Conservation (phyloP, 1,284 basidiomycete genomes). For the Veloboletus limbatus region DNA sequence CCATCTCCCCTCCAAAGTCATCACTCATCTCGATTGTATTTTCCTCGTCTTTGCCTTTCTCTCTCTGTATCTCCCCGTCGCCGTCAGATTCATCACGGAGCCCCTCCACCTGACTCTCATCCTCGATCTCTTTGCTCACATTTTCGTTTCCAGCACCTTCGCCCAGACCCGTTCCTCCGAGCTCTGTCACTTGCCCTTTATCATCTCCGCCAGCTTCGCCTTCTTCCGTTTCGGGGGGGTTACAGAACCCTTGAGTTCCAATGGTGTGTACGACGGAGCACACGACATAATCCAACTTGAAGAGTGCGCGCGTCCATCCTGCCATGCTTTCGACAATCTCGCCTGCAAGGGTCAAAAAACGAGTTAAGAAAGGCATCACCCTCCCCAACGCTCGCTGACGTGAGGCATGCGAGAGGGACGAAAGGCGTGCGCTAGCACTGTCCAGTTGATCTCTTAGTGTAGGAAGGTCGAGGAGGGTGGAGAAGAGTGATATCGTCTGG, state of each 20-base stretch:
- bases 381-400: slow-evolving; percentile 36
- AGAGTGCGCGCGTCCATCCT: slow-evolving; percentile 73
- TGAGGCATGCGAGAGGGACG: slow-evolving; percentile 28
- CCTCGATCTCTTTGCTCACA: slow-evolving; percentile 89
- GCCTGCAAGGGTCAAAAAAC: slow-evolving; percentile 52
- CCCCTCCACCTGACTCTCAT: slow-evolving; percentile 96
- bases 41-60: slow-evolving; percentile 57
- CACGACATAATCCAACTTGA: slow-evolving; percentile 84
- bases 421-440: slow-evolving; percentile 27
- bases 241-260: slow-evolving; percentile 89
- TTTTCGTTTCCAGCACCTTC: slow-evolving; percentile 83
- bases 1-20: slow-evolving; percentile 79
- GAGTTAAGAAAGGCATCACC: slow-evolving; percentile 64
- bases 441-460: slow-evolving; percentile 39
- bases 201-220: slow-evolving; percentile 54
- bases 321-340: slow-evolving; percentile 54
- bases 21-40: slow-evolving; percentile 76
- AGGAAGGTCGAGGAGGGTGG: slow-evolving; percentile 45
- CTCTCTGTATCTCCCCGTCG: slow-evolving; percentile 44
- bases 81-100: slow-evolving; percentile 70
- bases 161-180: slow-evolving; percentile 83
- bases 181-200: slow-evolving; percentile 33
- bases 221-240: slow-evolving; percentile 69
- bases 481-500: slow-evolving; percentile 35
- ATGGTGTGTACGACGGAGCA: slow-evolving; percentile 74